These are phyloP conservation scores for Suillus brevipes DNA, from an alignment of 768 basidiomycete genomes.

Conservation along the genomic window DNA sequence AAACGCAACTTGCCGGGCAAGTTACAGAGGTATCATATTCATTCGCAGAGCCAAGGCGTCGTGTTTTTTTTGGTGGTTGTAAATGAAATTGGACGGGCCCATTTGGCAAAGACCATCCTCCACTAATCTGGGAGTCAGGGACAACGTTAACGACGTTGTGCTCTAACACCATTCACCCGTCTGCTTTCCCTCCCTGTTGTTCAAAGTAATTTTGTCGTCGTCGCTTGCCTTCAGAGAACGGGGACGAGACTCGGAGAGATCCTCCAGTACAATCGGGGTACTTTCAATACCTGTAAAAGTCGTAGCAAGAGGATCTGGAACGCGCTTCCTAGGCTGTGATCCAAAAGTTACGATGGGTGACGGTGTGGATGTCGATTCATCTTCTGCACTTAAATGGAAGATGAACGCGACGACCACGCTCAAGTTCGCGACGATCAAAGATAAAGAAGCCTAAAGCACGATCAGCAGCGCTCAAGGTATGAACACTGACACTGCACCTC, in stretches of 20 bases:
- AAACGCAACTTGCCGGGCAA: no score
- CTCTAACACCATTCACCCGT: neutral
- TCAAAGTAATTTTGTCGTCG: neutral
- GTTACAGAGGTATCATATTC: no score
- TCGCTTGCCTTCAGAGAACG: neutral
- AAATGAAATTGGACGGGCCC: no score
- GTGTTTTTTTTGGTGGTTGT: no score
- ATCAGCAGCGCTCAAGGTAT: neutral
- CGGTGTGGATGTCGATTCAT: neutral
- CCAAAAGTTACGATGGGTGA: neutral
- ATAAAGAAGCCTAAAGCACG: neutral
- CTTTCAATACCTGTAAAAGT: neutral
- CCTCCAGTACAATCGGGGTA: neutral
- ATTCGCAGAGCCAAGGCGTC: no score
- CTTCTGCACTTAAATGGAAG: neutral
- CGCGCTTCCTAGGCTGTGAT: neutral
- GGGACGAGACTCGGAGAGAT: neutral
- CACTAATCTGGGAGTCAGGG: no score
- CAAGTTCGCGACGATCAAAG: neutral
- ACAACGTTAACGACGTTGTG: neutral
- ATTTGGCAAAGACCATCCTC: no score
- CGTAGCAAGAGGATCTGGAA: neutral
- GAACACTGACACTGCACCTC: neutral
- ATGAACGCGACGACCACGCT: neutral
- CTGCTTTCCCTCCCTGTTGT: neutral